Percentiles rank a stretch among this genome's conserved stretches.
Conservation (phyloP, 768 basidiomycete genomes). For the Pluteus cervinus region DNA sequence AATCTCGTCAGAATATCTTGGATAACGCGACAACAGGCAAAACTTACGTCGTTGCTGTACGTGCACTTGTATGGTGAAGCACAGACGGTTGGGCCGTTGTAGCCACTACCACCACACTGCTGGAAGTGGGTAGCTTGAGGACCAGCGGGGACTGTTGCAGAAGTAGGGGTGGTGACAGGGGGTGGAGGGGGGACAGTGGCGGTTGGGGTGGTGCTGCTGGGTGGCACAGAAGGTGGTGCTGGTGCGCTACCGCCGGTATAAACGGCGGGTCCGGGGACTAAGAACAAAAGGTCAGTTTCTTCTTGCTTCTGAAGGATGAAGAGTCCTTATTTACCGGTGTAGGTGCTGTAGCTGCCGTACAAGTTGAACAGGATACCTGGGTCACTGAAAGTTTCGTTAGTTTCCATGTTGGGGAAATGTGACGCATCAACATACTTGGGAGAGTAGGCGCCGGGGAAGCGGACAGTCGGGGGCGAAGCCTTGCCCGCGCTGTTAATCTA, state of each 20-base stretch:
- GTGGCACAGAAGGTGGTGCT: conserved; percentile 35
- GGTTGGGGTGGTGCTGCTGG: conserved; percentile 45
- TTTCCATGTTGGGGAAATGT: too few species aligned
- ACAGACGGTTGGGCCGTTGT: conserved; percentile 5
- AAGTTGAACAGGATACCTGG: conserved; percentile 43
- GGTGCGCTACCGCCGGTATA: conserved; percentile 33
- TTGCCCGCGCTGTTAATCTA: conserved; percentile 22
- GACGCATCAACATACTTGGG: too few species aligned
- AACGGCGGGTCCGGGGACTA: conserved; percentile 42
- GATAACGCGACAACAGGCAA: too few species aligned
- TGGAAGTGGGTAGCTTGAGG: conserved; percentile 3
- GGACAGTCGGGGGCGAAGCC: conserved; percentile 31
- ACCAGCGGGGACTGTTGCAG: conserved; percentile 13
- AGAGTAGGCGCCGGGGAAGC: conserved; percentile 40
- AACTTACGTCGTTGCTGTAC: conserved; percentile 4
- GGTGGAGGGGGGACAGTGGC: conserved; percentile 41
- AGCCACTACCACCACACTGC: conserved; percentile 15
- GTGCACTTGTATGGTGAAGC: conserved; percentile 7
- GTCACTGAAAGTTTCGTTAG: conserved; percentile 24
- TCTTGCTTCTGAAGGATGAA: neutral
- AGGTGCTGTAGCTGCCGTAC: conserved; percentile 34
- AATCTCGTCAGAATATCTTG: too few species aligned
- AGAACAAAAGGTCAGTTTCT: conserved; percentile 1
- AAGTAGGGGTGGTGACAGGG: conserved; percentile 34
- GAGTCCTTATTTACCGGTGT: conserved; percentile 25